A percentile compares a stretch with the other conserved stretches of the same genome.
These are phyloP conservation scores for Amorphotheca resinae DNA, from an alignment of 495 filamentous ascomycete species.

Conservation along the genomic window DNA sequence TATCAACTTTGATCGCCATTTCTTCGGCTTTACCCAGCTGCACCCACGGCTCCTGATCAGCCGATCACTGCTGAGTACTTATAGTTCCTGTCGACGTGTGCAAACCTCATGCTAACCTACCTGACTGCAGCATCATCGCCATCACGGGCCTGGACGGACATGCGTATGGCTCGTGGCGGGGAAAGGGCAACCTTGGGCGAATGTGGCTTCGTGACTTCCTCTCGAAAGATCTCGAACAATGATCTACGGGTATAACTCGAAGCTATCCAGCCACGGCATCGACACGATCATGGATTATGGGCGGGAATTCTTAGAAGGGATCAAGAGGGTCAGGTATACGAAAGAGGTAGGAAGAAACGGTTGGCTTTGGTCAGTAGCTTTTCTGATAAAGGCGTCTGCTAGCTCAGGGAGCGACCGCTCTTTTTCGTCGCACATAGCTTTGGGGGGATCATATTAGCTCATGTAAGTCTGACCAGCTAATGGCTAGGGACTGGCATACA, in stretches of 20 bases:
- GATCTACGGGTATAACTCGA: conserved; percentile 29
- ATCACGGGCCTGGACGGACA: conserved; percentile 26
- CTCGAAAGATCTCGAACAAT: conserved; percentile 24
- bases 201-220: conserved; percentile 32
- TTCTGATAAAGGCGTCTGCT: background rate
- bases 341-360: conserved; percentile 4
- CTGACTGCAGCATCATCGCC: conserved; percentile 22
- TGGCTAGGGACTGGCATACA: background rate
- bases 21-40: conserved; percentile 17
- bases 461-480: conserved; percentile 2
- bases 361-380: background rate
- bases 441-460: conserved; percentile 17
- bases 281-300: conserved; percentile 13
- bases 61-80: conserved; percentile 4
- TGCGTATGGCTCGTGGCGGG: conserved; percentile 27
- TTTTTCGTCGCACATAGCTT: conserved; percentile 21
- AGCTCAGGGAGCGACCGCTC: conserved; percentile 13
- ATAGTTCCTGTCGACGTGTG: background rate
- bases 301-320: conserved; percentile 6
- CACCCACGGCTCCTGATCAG: background rate
- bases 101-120: background rate
- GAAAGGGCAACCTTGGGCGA: conserved; percentile 16
- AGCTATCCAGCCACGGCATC: conserved; percentile 17
- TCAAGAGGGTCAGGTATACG: conserved; percentile 10
- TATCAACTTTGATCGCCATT: conserved; percentile 12